Evolutionary conservation across 768 basidiomycete genomes (phyloP).

Genomic region (Plicaturopsis crispa): DNA sequence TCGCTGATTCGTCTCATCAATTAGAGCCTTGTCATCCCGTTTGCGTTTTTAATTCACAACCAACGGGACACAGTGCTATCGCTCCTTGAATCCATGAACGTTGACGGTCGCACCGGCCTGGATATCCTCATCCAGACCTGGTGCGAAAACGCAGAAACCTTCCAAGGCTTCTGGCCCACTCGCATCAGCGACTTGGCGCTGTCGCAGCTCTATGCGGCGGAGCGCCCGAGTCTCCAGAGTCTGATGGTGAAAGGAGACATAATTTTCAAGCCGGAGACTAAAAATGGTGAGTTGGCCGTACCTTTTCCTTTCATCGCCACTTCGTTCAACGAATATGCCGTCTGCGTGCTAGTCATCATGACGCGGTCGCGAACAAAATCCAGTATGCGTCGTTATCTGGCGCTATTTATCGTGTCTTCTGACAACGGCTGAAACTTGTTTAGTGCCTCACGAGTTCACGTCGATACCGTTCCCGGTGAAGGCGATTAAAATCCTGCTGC

Average conservation of each 20-base stretch:
- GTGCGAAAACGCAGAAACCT: conserved; percentile 92
- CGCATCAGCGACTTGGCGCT: conserved; percentile 82
- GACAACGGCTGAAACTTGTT: conserved; percentile 8
- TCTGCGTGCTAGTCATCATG: conserved; percentile 75
- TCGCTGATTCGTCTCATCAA: not conserved
- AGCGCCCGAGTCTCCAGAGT: conserved; percentile 57
- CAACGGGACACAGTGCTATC: conserved; percentile 75
- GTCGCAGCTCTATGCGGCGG: conserved; percentile 60
- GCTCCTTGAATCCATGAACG: conserved; percentile 62
- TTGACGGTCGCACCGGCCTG: conserved; percentile 60
- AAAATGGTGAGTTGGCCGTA: conserved; percentile 54
- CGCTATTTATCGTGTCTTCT: conserved; percentile 8
- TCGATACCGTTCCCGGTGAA: conserved; percentile 86
- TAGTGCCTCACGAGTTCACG: conserved; percentile 85
- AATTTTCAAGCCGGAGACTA: conserved; percentile 73
- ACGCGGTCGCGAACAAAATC: conserved; percentile 86
- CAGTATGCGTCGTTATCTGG: conserved; percentile 42
- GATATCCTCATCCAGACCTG: conserved; percentile 86
- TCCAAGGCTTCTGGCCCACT: conserved; percentile 93
- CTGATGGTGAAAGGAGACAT: conserved; percentile 88
- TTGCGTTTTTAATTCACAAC: conserved; percentile 87
- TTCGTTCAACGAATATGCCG: conserved; percentile 11
- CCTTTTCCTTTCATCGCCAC: not conserved
- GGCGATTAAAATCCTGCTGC: conserved; percentile 82
- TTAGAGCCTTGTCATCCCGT: conserved; percentile 85